Evolutionary conservation across 2,329 filamentous ascomycete genomes (phyloP).

Genomic region (Trichophyton mentagrophytes): DNA sequence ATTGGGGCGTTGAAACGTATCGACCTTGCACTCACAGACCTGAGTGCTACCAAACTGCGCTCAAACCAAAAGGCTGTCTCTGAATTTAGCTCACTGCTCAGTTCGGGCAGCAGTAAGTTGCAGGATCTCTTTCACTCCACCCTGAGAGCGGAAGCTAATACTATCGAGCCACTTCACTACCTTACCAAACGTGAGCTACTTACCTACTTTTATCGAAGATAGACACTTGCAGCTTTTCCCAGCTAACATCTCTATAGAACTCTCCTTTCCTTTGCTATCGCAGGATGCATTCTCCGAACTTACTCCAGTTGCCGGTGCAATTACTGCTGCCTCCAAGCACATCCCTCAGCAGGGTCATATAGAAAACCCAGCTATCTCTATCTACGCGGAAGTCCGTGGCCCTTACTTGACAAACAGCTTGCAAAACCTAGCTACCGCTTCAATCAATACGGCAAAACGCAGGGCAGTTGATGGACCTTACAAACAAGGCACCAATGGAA

Average conservation of each 20-base stretch:
- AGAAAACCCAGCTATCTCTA: constrained; percentile 59
- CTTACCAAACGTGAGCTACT: constrained; percentile 65
- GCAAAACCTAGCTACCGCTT: constrained; percentile 76
- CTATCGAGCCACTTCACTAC: constrained; percentile 80
- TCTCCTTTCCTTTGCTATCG: constrained; percentile 67
- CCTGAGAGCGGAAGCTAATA: constrained; percentile 62
- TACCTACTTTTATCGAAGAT: background rate
- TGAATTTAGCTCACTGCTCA: constrained; percentile 65
- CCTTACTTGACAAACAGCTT: constrained; percentile 74
- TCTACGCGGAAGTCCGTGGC: constrained; percentile 76
- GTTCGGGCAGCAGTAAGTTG: constrained; percentile 66
- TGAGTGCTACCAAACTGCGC: constrained; percentile 79
- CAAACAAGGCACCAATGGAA: constrained; percentile 75
- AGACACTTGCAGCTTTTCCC: background rate
- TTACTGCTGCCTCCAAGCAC: constrained; percentile 49
- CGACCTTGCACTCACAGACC: constrained; percentile 67
- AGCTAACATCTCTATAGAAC: constrained; percentile 29
- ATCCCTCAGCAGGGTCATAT: constrained; percentile 34
- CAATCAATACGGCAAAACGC: constrained; percentile 68
- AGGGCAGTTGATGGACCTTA: constrained; percentile 68
- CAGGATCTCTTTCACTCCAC: constrained; percentile 73
- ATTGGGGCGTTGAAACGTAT: constrained; percentile 81
- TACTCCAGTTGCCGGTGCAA: constrained; percentile 63
- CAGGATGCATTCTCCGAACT: constrained; percentile 64
- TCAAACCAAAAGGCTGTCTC: constrained; percentile 81